Conservation (phyloP, 2,329 filamentous ascomycete genomes). For the Diaporthe helianthi region DNA sequence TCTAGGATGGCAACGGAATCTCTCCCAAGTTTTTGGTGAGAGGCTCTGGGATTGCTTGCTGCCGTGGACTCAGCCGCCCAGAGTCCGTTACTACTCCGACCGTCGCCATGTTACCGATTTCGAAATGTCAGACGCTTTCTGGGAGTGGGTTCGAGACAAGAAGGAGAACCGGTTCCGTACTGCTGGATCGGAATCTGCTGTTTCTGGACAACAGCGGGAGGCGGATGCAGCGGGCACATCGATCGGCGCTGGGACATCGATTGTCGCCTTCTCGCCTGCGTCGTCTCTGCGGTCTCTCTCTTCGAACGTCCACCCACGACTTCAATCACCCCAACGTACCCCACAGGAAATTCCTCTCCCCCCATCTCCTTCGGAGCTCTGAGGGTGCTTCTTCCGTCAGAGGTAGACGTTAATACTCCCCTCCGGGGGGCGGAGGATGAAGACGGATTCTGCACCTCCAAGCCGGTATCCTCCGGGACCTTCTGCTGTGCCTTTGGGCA, state of each 20-base stretch:
- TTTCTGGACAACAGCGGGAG: conserved; percentile 23
- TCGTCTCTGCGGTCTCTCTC: conserved; percentile 23
- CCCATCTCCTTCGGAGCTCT: conserved; percentile 4
- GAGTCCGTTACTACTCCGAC: conserved; percentile 16
- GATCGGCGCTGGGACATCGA: conserved; percentile 18
- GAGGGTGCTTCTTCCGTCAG: conserved; percentile 27
- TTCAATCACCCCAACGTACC: conserved; percentile 7
- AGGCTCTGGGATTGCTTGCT: conserved; percentile 30
- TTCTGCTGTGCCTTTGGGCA: conserved; percentile 23
- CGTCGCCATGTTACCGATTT: conserved; percentile 19
- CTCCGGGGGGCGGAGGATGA: conserved; percentile 23
- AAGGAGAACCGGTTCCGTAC: neutral
- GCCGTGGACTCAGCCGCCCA: conserved; percentile 28
- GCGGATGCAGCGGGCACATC: conserved; percentile 16
- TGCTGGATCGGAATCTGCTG: conserved; percentile 26
- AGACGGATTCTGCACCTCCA: conserved; percentile 32
- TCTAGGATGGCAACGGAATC: conserved; percentile 21
- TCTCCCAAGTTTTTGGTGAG: conserved; percentile 29
- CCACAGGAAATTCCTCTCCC: conserved; percentile 25
- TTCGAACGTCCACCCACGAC: conserved; percentile 4
- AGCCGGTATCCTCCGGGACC: conserved; percentile 30
- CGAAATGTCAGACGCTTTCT: conserved; percentile 27
- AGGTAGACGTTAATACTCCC: conserved; percentile 25
- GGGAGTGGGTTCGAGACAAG: conserved; percentile 24
- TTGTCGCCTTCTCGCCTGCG: conserved; percentile 16